Percentiles rank a stretch among this genome's conserved stretches.
Conservation (phyloP, 148 eudicot genomes). For the Gaultheria prostrata region DNA sequence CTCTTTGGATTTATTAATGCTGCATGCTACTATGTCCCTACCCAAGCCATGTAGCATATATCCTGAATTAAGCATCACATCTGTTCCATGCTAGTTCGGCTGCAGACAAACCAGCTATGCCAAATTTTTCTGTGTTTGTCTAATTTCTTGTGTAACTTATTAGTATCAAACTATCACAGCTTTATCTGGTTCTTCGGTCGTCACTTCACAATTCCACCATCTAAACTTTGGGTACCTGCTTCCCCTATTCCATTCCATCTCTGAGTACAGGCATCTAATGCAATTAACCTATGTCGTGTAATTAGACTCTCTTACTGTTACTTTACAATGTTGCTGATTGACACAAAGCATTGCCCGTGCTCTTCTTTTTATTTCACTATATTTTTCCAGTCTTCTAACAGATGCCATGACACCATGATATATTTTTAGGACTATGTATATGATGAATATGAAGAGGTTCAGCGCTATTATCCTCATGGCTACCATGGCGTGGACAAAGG, state of each 20-base stretch:
- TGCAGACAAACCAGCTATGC: neutral
- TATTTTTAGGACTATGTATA: constrained; percentile 63
- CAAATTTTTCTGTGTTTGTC: neutral
- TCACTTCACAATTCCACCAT: neutral
- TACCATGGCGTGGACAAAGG: constrained; percentile 92
- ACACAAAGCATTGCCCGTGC: neutral
- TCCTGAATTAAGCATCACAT: neutral
- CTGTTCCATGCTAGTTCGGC: neutral
- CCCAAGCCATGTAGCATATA: neutral
- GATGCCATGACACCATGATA: constrained; percentile 1
- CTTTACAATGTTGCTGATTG: neutral
- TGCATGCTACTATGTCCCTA: neutral
- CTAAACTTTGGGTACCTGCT: neutral
- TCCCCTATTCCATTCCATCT: neutral
- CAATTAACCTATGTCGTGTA: neutral
- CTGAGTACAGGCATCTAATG: neutral
- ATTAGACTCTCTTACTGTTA: neutral
- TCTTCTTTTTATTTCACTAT: neutral
- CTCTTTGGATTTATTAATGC: neutral
- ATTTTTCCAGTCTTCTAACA: neutral
- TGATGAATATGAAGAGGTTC: constrained; percentile 73
- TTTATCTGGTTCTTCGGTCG: neutral
- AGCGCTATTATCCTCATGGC: constrained; percentile 83
- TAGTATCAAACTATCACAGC: neutral
- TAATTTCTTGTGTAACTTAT: neutral